Evolutionary conservation across 495 filamentous ascomycete genomes (phyloP), one percentile per base, ranked within the genome.

Genomic region (Hypoxylon lenormandii): DNA sequence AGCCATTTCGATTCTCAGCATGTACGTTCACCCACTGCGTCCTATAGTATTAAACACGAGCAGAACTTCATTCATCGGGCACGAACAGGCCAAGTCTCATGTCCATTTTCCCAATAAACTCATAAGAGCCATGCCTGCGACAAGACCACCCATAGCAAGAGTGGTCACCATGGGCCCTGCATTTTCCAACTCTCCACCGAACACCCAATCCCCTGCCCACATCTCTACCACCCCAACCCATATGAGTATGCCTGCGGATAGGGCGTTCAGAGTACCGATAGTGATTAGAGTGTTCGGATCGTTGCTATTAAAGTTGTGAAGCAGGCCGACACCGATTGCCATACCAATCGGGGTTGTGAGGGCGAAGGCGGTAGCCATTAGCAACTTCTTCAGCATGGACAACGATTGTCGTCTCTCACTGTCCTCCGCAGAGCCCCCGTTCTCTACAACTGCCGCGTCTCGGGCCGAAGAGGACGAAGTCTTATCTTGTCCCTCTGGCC

Each of bases 181-280:
- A n/a, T 74, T 40, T 22, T 60, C 68, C 55, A 82, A 49, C 30
- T 78, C 71, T 3, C 83, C 81, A 57, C 66, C 62, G 26, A 64
- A 57, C 73, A 86, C 77, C 85, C 85, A 88, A 64, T 88, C 85
- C 30, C 72, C 74, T 4, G 81, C 83, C 81, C 81, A 83, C 85
- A 88, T 89, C 77, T 87, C 86, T 2, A 87, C 85, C 0, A 86
- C 65, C 0, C 85, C 84, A 13, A 88, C 85, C 85, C 85, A 88
- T 11, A 86, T 74, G 19, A 89, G 73, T 51, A 89, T 87, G 1
- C 86, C 86, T 0, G 86, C 86, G 21, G 80, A 84, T 10, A 88
- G 52, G 0, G 86, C 84, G 68, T 88, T 78, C 1, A 89, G 73
- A 0, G 86, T 88, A 8, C 85, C 87, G n/a, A 89, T 78, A 1